These are phyloP conservation scores for Termitomyces sp. DNA, from an alignment of 768 basidiomycete genomes.

Conservation along the genomic window DNA sequence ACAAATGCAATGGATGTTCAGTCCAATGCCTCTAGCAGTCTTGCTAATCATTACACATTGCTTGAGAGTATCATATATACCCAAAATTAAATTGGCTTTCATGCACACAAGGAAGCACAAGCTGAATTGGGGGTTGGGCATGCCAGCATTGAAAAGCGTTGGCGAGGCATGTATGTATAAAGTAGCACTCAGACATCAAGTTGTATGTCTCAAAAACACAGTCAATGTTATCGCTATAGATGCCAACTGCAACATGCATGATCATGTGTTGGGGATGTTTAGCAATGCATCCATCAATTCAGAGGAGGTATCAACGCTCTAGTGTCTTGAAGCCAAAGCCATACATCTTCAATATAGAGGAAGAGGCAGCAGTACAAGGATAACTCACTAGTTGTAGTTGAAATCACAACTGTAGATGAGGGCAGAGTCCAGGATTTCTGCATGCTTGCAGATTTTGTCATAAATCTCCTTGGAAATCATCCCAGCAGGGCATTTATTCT, in stretches of 20 bases:
- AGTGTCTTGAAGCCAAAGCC: conserved; percentile 99
- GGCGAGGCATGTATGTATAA: conserved; percentile 98
- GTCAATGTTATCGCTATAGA: conserved; percentile 87
- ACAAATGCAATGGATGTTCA: conserved; percentile 94
- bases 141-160: conserved; percentile 97
- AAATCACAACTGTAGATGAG: conserved; percentile 99
- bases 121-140: conserved; percentile 89
- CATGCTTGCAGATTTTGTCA: conserved; percentile 74
- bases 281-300: conserved; percentile 90
- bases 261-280: conserved; percentile 99
- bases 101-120: conserved; percentile 98
- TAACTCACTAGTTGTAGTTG: conserved; percentile 85
- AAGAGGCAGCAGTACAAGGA: too few species aligned
- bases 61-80: conserved; percentile 98
- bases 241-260: conserved; percentile 98
- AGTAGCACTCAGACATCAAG: conserved; percentile 97
- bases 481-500: conserved; percentile 79
- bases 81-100: conserved; percentile 99
- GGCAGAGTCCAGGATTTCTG: conserved; percentile 81
- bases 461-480: conserved; percentile 93
- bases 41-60: conserved; percentile 99
- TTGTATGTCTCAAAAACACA: conserved; percentile 89
- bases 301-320: conserved; percentile 94
- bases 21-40: conserved; percentile 96
- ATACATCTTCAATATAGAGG: background rate